These are phyloP conservation scores for Rhytidiadelphus loreus DNA, from an alignment of 225 moss, liverwort and hornwort genomes.

Conservation along the genomic window DNA sequence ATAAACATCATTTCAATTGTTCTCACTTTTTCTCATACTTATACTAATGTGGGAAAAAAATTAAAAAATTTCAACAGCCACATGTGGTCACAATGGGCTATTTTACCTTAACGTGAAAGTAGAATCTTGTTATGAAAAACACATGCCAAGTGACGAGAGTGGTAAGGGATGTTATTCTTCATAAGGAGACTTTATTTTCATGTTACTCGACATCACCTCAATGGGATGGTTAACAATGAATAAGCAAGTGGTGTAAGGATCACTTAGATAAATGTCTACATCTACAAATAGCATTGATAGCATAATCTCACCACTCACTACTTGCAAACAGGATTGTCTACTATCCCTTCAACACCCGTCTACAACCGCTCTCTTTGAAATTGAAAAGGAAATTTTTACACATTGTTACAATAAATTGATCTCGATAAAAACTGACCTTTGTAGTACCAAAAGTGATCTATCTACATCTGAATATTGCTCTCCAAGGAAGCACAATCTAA, in stretches of 20 bases:
- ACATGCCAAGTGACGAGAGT: background rate
- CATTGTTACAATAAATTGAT: background rate
- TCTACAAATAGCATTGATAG: background rate
- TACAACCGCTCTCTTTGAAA: background rate
- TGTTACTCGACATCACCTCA: background rate
- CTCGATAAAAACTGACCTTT: background rate
- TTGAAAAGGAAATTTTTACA: too few relatives aligned
- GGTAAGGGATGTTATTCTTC: background rate
- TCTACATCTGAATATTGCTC: background rate
- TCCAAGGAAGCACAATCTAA: background rate
- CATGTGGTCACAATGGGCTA: too few relatives aligned
- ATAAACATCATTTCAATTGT: too few relatives aligned
- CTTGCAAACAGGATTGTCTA: background rate
- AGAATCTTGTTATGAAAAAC: background rate
- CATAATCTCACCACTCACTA: background rate
- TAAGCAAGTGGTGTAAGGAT: background rate
- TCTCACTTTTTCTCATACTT: too few relatives aligned
- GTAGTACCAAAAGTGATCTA: background rate
- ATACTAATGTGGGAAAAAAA: too few relatives aligned
- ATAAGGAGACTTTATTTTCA: background rate
- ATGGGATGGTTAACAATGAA: background rate
- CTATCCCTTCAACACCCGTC: background rate
- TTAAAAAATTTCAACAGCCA: too few relatives aligned
- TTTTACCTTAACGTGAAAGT: too few relatives aligned
- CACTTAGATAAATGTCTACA: background rate